Base-by-base conservation (phyloP, 495 filamentous ascomycete species). In the Aspergillus nanangensis region DNA sequence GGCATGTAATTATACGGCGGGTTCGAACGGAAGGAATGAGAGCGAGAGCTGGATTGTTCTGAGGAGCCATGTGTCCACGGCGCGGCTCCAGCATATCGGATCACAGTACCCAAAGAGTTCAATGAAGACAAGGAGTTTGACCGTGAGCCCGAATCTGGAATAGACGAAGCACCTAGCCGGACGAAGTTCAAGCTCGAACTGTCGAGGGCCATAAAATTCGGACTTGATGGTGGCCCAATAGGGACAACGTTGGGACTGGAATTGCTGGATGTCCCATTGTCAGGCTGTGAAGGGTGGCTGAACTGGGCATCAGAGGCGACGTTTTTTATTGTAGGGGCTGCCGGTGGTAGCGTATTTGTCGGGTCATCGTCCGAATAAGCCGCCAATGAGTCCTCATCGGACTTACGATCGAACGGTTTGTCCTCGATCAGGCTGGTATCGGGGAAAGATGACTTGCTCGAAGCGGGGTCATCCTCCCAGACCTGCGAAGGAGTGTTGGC, bases 31-130 rank as follows among this genome's bases (percentile, higher is more conserved):
- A 71, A 65, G 4, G 69, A 71, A 7, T 63, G 61, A 11, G 64
- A 60, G 20, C 59, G 60, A 13, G 65, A 71, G 46, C 57, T 64
- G 21, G 55, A 53, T 33, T 57, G 61, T 15, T 70, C 67, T 3
- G 70, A 67, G 8, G 67, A 58, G 23, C 57, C 53, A 43, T 60
- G 57, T 4, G 64, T 64, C 68, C 68, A 75, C 17, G 56, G 65
- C 14, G 59, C 53, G 13, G 59, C 65, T 14, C 62, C 63, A 24
- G 52, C 48, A 46, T 69, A 66, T 52, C 65, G 56, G 36, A 63
- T 71, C 21, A 74, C 74, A 4, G 76, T 79, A 19, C 74, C 74
- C n/a, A 72, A 51, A 1, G 74, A 76, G 37, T 76, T 70, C 36
- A 64, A 55, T 1, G 74, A 77, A 0, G 69, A 74, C 5, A 76